Evolutionary conservation across 345 rosid species (phyloP).

Genomic region (Eucalyptus regnans): DNA sequence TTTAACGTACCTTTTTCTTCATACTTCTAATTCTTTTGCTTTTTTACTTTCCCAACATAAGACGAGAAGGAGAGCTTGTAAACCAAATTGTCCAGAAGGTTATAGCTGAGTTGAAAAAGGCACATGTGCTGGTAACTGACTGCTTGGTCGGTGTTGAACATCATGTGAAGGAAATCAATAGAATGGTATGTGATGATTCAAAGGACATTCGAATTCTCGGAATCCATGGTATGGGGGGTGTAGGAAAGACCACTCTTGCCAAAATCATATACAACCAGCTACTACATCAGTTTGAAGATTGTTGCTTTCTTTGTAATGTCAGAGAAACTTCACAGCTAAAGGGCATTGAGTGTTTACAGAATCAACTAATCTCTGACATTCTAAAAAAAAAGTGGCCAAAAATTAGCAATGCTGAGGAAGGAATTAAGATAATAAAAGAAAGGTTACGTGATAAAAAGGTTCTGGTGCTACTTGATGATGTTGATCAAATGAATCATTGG

Average conservation of each 20-base stretch:
- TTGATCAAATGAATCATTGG: too few relatives aligned
- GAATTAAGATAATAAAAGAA: too few relatives aligned
- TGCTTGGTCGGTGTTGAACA: fast-evolving
- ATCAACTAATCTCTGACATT: neutral
- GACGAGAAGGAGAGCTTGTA: neutral
- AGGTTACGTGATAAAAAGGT: too few relatives aligned
- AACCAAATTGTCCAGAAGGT: neutral
- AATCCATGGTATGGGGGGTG: neutral
- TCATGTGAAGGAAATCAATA: neutral
- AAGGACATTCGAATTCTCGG: fast-evolving
- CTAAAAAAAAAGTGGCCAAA: neutral
- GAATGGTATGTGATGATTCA: neutral
- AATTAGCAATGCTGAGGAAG: too few relatives aligned
- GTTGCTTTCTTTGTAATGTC: neutral
- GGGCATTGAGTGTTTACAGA: neutral
- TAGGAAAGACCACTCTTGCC: neutral
- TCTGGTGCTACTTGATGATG: too few relatives aligned
- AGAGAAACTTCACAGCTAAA: neutral
- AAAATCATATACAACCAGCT: neutral
- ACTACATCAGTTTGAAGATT: fast-evolving
- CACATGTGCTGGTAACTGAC: fast-evolving
- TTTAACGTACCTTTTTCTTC: neutral
- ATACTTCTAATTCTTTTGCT: neutral
- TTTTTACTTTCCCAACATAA: neutral
- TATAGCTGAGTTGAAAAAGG: neutral